A percentile compares a stretch with the other conserved stretches of the same genome.
These are phyloP conservation scores for Flaveria floridana DNA, from an alignment of 140 eudicot genomes.

Conservation along the genomic window DNA sequence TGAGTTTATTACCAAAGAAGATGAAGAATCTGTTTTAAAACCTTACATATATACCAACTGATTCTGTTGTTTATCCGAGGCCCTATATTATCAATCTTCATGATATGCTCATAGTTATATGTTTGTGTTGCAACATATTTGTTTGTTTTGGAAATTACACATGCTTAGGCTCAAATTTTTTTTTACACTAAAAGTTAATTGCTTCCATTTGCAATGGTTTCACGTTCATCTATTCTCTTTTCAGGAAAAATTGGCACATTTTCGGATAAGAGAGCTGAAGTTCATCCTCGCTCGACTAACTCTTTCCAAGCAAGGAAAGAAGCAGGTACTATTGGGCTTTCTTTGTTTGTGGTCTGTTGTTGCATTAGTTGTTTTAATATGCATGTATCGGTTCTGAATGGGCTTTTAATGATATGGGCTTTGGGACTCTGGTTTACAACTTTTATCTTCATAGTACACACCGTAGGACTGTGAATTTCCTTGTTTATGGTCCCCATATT, in stretches of 20 bases:
- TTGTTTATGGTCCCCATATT: neutral
- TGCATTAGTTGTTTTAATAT: neutral
- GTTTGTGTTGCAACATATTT: neutral
- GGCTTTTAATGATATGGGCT: conserved; percentile 19
- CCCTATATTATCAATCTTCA: neutral
- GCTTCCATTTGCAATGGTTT: conserved; percentile 22
- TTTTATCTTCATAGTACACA: conserved; percentile 7
- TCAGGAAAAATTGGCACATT: conserved; percentile 81
- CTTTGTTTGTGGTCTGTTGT: conserved; percentile 24
- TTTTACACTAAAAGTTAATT: conserved; percentile 8
- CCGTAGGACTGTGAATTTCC: neutral
- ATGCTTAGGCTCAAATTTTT: conserved; percentile 5
- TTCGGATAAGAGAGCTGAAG: conserved; percentile 91
- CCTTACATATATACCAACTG: neutral
- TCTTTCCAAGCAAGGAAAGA: conserved; percentile 96
- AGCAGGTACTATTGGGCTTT: conserved; percentile 59
- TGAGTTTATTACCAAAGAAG: neutral
- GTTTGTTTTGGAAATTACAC: conserved; percentile 6
- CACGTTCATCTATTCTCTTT: conserved; percentile 18
- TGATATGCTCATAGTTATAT: neutral
- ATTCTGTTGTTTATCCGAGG: conserved; percentile 4
- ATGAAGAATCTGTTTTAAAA: neutral
- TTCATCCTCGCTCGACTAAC: conserved; percentile 74
- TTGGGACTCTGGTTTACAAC: neutral
- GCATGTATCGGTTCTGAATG: conserved; percentile 14